Evolutionary conservation across 306 rosid genomes (phyloP), one percentile per base, ranked within the genome.

Genomic region (Hippophae gyantsensis): DNA sequence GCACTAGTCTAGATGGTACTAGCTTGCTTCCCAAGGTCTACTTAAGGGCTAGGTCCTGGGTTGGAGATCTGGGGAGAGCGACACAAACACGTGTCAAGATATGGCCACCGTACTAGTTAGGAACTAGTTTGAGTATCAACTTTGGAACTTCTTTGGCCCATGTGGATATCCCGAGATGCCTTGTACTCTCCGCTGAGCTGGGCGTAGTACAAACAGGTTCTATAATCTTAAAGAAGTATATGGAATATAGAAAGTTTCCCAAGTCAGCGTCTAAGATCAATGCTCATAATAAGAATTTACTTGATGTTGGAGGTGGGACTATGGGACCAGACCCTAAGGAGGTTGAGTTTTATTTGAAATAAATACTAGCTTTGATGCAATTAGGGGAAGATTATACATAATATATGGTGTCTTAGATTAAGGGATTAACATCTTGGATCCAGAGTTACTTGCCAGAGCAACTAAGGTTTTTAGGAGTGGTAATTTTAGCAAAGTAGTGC

Each of bases 341-440:
- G 81, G 72, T 92, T 14, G 98, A 92, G 72, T 46, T 83, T 63
- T 85, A 83, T 58, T 60, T 92, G 89, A 96, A 87, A 62, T 96
- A 87, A 76, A 81, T 92, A 66, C 71, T 92, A 44, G 79, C 86
- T 0, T 72, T 87, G 70, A 82, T 87, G 96, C 96, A 83, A 53
- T 58, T 92, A 62, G 95, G 96, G n/a, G 96, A 88, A 80, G 99
- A 92, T 60, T 92, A 88, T 45, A 92, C 89, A 0, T 86, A 82
- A 52, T 92, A 85, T 70, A 83, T 88, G 95, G 77, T 92, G 58
- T 80, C 87, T 1, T 88, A 88, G 81, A 88, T 92, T 76, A 85
- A 80, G 69, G 89, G 76, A 0, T 85, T 92, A 61, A 78, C 83
- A 62, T 87, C 86, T 57, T 87, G 56, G 93, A 92, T 61, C 88